Evolutionary conservation across 495 filamentous ascomycete species (phyloP).

Genomic region (Parmelia sp.): DNA sequence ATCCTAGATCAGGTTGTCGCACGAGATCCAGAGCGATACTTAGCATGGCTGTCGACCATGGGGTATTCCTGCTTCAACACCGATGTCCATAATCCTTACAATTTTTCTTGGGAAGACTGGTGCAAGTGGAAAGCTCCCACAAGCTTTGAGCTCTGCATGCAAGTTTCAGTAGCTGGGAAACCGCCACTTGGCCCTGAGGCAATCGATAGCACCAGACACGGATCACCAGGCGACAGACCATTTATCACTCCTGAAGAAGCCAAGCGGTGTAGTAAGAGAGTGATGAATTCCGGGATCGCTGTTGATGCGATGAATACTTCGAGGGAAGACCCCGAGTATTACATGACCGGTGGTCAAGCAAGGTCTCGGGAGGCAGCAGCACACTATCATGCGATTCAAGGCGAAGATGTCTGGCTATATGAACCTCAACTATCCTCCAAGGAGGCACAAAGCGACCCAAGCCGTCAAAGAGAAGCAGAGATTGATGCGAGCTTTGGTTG

Average conservation of each 20-base stretch:
- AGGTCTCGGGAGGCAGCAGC: not conserved
- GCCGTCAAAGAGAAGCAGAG: not conserved
- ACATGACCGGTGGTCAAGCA: not conserved
- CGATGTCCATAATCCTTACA: not conserved
- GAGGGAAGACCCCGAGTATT: not conserved
- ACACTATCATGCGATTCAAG: not conserved
- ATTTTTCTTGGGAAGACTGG: conserved; percentile 1
- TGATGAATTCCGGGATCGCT: not conserved
- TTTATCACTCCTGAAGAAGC: not conserved
- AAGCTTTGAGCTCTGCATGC: not conserved
- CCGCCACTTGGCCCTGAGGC: not conserved
- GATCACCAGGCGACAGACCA: not conserved
- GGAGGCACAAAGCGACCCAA: not conserved
- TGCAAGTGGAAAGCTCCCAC: not conserved
- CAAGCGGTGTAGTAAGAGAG: not conserved
- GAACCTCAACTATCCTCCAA: not conserved
- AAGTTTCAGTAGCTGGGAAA: not conserved
- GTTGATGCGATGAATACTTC: not conserved
- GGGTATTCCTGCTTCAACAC: not conserved
- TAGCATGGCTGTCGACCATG: conserved; percentile 3
- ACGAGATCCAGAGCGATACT: conserved; percentile 1
- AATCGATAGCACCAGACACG: not conserved
- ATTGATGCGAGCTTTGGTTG: not conserved
- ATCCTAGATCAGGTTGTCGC: not conserved
- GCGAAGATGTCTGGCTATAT: not conserved